phyloP scores from a whole-genome alignment of 2,329 filamentous ascomycete species.

The Teratosphaeriaceae sp. region DNA sequence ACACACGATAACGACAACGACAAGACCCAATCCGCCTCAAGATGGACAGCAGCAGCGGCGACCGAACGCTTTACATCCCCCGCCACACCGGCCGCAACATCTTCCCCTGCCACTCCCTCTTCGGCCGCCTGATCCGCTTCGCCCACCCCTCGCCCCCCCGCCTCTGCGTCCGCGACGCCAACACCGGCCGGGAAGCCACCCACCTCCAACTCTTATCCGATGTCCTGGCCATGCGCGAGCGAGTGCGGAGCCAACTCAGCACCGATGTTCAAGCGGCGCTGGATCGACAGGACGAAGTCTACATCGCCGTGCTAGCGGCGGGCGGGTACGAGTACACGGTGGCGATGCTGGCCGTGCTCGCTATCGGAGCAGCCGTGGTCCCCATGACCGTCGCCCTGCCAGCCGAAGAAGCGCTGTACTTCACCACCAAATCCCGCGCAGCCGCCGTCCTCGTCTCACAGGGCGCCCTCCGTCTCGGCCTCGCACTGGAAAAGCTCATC shows the following conservation, averaged over 20 bases:
- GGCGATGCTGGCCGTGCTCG: slow-evolving; percentile 42
- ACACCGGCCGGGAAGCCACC: slow-evolving; percentile 30
- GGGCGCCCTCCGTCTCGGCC: slow-evolving; percentile 24
- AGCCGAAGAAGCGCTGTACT: slow-evolving; percentile 40
- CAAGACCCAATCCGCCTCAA: neutral
- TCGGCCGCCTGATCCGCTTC: slow-evolving; percentile 36
- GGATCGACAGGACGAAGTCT: slow-evolving; percentile 33
- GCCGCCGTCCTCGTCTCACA: slow-evolving; percentile 34
- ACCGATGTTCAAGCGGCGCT: slow-evolving; percentile 23
- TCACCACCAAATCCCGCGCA: slow-evolving; percentile 34
- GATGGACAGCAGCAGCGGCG: slow-evolving; percentile 8
- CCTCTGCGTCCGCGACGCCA: slow-evolving; percentile 35
- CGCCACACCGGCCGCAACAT: slow-evolving; percentile 18
- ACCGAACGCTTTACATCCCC: slow-evolving; percentile 20
- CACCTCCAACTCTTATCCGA: slow-evolving; percentile 41
- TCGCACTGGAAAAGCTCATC: slow-evolving; percentile 24
- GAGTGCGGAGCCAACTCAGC: slow-evolving; percentile 28
- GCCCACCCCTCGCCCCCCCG: slow-evolving; percentile 30
- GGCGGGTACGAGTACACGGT: slow-evolving; percentile 44
- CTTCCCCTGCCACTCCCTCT: slow-evolving; percentile 30
- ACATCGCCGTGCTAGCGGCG: slow-evolving; percentile 40
- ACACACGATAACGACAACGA: neutral
- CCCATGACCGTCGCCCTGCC: slow-evolving; percentile 38
- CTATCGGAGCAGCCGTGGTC: slow-evolving; percentile 41
- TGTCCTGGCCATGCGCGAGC: slow-evolving; percentile 37